Conservation (phyloP, 441 rosid species). For the Gossypium davidsonii region DNA sequence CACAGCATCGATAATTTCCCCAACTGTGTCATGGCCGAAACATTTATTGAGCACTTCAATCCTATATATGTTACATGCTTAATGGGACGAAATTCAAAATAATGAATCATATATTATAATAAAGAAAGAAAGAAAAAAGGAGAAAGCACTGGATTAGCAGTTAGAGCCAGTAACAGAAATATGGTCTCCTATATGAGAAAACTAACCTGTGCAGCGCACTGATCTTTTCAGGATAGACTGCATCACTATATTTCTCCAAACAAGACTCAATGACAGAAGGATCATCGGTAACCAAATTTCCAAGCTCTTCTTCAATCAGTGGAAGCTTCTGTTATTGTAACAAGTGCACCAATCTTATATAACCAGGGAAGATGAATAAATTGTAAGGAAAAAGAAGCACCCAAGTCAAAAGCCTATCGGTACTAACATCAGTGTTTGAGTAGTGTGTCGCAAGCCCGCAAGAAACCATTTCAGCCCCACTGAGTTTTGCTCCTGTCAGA, state of each 20-base stretch:
- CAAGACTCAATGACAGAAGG: conserved; percentile 69
- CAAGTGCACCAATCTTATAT: conserved; percentile 4
- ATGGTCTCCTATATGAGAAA: conserved; percentile 9
- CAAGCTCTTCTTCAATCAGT: conserved; percentile 57
- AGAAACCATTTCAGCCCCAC: conserved; percentile 75
- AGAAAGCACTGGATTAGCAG: background rate
- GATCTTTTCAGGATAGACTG: conserved; percentile 51
- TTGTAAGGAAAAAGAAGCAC: conserved; percentile 2
- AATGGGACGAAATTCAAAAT: conserved; percentile 3
- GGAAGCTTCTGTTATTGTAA: conserved; percentile 46
- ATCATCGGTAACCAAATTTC: conserved; percentile 69
- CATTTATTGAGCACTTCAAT: conserved; percentile 62
- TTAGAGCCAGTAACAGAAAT: background rate
- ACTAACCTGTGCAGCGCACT: conserved; percentile 71
- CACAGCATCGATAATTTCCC: conserved; percentile 44
- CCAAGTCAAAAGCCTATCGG: background rate
- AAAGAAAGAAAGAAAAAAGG: background rate
- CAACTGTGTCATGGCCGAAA: conserved; percentile 69
- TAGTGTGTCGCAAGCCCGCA: conserved; percentile 89
- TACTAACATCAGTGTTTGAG: conserved; percentile 45
- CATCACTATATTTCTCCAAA: conserved; percentile 54
- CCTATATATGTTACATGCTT: conserved; percentile 31
- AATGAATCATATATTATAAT: background rate
- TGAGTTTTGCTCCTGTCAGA: conserved; percentile 72
- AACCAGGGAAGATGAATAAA: conserved; percentile 12